Conservation (phyloP, 208 protist genomes). For the Acanthamoeba castellanii region DNA sequence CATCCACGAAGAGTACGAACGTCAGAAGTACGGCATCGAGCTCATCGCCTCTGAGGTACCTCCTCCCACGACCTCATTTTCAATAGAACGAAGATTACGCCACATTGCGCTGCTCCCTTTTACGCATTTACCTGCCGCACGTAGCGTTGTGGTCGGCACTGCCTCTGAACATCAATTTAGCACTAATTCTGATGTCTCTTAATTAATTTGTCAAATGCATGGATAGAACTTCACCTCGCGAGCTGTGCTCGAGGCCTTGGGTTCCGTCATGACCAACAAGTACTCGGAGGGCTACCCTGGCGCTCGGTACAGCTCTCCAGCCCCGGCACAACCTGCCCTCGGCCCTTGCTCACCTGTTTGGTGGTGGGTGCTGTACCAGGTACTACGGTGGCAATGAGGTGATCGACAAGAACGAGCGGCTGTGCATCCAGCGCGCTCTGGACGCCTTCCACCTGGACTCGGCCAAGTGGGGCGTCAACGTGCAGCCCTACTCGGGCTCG, state of each 20-base stretch:
- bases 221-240: constrained; percentile 95
- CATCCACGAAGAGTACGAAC: constrained; percentile 90
- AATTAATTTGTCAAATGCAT: background rate
- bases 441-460: constrained; percentile 95
- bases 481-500: constrained; percentile 92
- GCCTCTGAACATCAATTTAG: background rate
- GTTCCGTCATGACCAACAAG: constrained; percentile 92
- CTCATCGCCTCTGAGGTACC: constrained; percentile 94
- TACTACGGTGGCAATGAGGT: constrained; percentile 92
- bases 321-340: background rate
- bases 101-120: background rate
- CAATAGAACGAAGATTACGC: background rate
- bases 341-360: background rate
- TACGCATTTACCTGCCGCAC: background rate
- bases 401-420: constrained; percentile 84
- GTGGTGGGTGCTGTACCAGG: background rate
- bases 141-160: background rate
- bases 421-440: constrained; percentile 95
- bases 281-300: constrained; percentile 93
- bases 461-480: constrained; percentile 92
- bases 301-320: constrained; percentile 75
- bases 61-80: background rate
- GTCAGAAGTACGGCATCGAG: constrained; percentile 92
- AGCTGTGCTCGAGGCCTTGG: constrained; percentile 90
- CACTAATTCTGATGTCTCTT: background rate